Base-by-base conservation (phyloP, 768 basidiomycete genomes). In the Boletus edulis region DNA sequence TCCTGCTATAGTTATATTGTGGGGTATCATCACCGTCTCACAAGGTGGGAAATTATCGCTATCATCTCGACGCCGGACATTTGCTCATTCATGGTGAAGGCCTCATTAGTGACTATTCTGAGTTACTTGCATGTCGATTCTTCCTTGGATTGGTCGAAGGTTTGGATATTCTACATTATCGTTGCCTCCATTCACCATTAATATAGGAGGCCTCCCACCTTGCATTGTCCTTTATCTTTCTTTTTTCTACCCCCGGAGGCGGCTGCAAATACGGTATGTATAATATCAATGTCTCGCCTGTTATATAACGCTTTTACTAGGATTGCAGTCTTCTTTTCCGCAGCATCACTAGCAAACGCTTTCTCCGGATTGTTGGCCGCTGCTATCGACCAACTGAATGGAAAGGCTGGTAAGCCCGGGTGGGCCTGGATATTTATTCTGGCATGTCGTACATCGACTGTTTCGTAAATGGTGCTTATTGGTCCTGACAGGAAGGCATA, bases 351-450 rank as follows among this genome's bases (percentile, higher is more conserved):
- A 3, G 76, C 84, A 0, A 80, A 80, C 2, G 78, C 81, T 1
- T 84, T 86, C 61, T 85, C 83, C 5, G 86, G 87, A 37, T 69
- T 87, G 6, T 73, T 89, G 5, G 85, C 86, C 0, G 73, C 81
- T 43, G 84, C 75, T 0, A 85, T 89, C 48, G 61, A 74, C 17
- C 70, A 80, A 13, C 80, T 89, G 75, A 66, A 85, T 42, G 82
- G 82, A 14, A 67, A 75, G 8, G 72, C 70, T 3, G 80, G 82
- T 3, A 76, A 70, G 51, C 72, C 78, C 1, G 85, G 81, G 3
- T 87, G 85, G 85, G 73, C 78, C 34, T 86, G 82, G 84, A 77
- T 84, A 57, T 81, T 83, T 52, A 80, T 82, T 40, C 49, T 81
- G n/a, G 79, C 80, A 63, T 2, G 67, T 58, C 0, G 2, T 39